Base-by-base conservation (phyloP, 495 filamentous ascomycete species). In the Sordaria brevicollis region DNA sequence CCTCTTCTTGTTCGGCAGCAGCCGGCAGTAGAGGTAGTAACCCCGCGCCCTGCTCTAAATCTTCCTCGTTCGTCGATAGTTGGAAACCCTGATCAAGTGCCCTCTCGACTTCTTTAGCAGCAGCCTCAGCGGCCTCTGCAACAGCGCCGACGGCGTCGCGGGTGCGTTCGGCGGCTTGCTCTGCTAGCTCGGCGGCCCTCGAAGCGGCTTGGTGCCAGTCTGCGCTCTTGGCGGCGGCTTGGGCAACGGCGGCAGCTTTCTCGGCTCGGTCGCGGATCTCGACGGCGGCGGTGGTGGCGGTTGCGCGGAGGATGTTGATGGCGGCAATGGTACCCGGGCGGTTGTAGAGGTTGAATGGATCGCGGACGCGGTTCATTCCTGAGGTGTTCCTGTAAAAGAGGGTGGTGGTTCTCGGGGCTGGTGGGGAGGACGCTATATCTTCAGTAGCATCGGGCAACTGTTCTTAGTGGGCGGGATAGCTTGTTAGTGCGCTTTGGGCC, bases 321-420 rank as follows among this genome's bases (percentile, higher is more conserved):
- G 83, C 82, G 21, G 81, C 76, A 68, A 81, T 68, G 49, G 49
- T 57, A 57, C 49, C 49, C 1, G 49, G 49, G 17, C 65, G 38
- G 75, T 80, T 78, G 75, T 81, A 81, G 72, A 84, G 76, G 72
- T 83, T 79, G 76, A 86, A 86, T 41, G 83, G 83, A 72, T 86
- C 83, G 69, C 82, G 81, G 74, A 82, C 77, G 49, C 49, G 49
- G 78, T 84, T 86, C 84, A 87, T 86, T 75, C 37, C 10, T 1
- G 36, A 38, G 36, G 36, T 38, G 11, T 15, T n/a, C n/a, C n/a
- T n/a, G n/a, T n/a, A n/a, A n/a, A 38, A 38, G 36, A 38, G 11
- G 11, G 10, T 13, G 36, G 11, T 38, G 4, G n/a, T n/a, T n/a
- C n/a, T n/a, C n/a, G n/a, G 15, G 7, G 21, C 10, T 57, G 49